A percentile compares a stretch with the other conserved stretches of the same genome.
These are phyloP conservation scores for Pilaira anomala DNA, from an alignment of 192 early-diverging fungal species.

Conservation along the genomic window DNA sequence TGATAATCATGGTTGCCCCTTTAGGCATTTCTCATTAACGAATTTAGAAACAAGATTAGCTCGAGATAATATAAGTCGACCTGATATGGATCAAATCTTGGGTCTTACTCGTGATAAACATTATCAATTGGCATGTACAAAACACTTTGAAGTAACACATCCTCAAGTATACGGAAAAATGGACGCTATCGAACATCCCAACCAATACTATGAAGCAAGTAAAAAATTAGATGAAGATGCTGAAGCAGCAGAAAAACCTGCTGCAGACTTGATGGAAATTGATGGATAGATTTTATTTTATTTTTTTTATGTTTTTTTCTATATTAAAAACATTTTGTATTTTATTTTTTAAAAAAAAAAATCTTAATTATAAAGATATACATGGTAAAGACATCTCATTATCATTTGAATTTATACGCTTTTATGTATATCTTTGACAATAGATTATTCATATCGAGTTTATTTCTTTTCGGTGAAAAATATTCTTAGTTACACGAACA, in stretches of 20 bases:
- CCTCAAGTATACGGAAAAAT: conserved; percentile 40
- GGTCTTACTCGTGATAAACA: conserved; percentile 68
- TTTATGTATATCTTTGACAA: too few species aligned
- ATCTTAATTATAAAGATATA: too few species aligned
- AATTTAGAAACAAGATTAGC: conserved; percentile 62
- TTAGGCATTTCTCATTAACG: conserved; percentile 71
- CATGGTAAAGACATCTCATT: too few species aligned
- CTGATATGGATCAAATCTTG: conserved; percentile 62
- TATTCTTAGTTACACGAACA: too few species aligned
- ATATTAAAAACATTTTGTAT: too few species aligned
- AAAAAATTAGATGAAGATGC: background rate
- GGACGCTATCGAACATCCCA: conserved; percentile 87
- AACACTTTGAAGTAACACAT: conserved; percentile 75
- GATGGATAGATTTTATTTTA: conserved; percentile 8
- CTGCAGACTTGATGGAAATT: background rate
- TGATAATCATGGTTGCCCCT: conserved; percentile 96
- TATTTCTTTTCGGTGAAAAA: too few species aligned
- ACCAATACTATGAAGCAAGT: conserved; percentile 81
- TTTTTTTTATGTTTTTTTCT: background rate
- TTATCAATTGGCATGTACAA: conserved; percentile 92
- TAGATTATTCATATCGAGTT: too few species aligned
- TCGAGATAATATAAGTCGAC: conserved; percentile 55
- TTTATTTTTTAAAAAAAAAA: background rate
- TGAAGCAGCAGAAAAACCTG: background rate
- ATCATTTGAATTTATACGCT: too few species aligned